Evolutionary conservation across 1,139 yeast species (phyloP).

Genomic region (Geotrichum australiense): DNA sequence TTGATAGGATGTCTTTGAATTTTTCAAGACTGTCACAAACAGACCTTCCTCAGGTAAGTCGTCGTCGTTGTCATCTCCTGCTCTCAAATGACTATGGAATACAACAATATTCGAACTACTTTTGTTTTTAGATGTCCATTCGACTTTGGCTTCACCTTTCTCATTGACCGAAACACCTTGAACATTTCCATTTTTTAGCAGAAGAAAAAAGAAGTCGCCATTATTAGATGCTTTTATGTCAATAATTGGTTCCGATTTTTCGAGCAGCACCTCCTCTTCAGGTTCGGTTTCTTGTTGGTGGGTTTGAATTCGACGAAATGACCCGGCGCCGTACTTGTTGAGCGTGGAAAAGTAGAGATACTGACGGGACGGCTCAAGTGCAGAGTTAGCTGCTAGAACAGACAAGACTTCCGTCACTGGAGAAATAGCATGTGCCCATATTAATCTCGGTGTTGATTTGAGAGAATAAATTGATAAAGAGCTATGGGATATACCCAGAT

Average conservation of each 20-base stretch:
- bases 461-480: conserved; percentile 64
- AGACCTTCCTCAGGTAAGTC: conserved; percentile 24
- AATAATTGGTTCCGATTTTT: conserved; percentile 18
- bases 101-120: conserved; percentile 21
- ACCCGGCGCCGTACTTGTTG: conserved; percentile 14
- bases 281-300: conserved; percentile 17
- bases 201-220: conserved; percentile 19
- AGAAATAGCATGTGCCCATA: conserved; percentile 66
- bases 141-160: conserved; percentile 13
- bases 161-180: conserved; percentile 18
- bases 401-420: conserved; percentile 48
- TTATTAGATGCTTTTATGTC: conserved; percentile 19
- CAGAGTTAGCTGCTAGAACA: conserved; percentile 21
- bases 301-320: conserved; percentile 11
- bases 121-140: conserved; percentile 21
- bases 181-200: conserved; percentile 22
- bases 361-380: conserved; percentile 7
- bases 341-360: conserved; percentile 15
- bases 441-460: conserved; percentile 72
- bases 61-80: conserved; percentile 16
- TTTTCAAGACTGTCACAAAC: conserved; percentile 21
- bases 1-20: conserved; percentile 19
- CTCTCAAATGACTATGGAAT: conserved; percentile 15
- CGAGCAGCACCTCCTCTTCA: conserved; percentile 14
- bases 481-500: conserved; percentile 71